phyloP scores from a whole-genome alignment of 1,139 yeast species.

The Magnusiomyces sp. region DNA sequence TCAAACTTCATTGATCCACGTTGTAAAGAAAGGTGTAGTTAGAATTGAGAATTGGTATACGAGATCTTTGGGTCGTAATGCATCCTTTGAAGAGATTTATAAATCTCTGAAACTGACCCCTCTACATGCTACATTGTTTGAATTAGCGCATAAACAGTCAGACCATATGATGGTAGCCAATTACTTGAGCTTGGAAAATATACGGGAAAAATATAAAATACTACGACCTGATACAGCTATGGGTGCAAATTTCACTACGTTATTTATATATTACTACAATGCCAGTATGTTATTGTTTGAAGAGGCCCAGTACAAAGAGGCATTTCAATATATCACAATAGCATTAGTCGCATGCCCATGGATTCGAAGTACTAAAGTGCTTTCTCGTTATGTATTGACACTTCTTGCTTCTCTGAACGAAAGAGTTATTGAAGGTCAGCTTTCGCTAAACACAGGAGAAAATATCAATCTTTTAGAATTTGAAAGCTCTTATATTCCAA shows the following conservation, averaged over 20 bases:
- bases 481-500: too few species aligned
- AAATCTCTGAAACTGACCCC: constrained; percentile 7
- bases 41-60: not conserved
- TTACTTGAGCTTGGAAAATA: too few species aligned
- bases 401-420: constrained; percentile 14
- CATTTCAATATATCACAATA: constrained; percentile 20
- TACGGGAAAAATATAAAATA: too few species aligned
- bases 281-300: constrained; percentile 20
- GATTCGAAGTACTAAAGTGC: constrained; percentile 8
- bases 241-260: constrained; percentile 9
- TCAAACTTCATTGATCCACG: constrained; percentile 6
- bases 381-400: constrained; percentile 16
- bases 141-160: constrained; percentile 4
- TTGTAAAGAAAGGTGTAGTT: constrained; percentile 6
- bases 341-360: constrained; percentile 17
- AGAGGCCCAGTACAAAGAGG: constrained; percentile 18
- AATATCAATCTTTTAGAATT: too few species aligned
- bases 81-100: not conserved
- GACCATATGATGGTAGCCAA: not conserved
- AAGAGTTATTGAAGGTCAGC: too few species aligned
- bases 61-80: not conserved
- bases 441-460: too few species aligned
- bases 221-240: constrained; percentile 8
- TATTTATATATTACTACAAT: constrained; percentile 21
- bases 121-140: constrained; percentile 12